Percentiles rank a stretch among this genome's conserved stretches.
Evolutionary conservation across 768 basidiomycete genomes (phyloP).

Genomic region (Rhodotorula sphaerocarpa): DNA sequence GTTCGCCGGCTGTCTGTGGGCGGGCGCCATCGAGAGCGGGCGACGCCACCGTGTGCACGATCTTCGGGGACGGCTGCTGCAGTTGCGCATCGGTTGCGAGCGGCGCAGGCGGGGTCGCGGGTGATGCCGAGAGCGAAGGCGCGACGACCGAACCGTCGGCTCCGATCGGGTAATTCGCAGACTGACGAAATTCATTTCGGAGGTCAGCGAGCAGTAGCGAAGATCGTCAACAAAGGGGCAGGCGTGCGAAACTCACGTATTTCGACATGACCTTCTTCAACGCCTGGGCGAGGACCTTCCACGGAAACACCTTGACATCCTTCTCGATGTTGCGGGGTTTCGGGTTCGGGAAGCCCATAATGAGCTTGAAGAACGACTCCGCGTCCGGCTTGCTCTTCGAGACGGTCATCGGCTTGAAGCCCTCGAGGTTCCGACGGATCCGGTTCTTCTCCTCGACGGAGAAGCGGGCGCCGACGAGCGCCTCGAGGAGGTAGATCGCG

Average conservation of each 20-base stretch:
- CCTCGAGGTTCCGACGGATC: slow-evolving; percentile 87
- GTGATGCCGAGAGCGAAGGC: not conserved
- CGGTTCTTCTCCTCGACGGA: slow-evolving; percentile 94
- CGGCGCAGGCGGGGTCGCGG: not conserved
- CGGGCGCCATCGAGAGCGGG: not conserved
- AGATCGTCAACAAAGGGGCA: not conserved
- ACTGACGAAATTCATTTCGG: not conserved
- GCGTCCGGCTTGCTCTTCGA: slow-evolving; percentile 73
- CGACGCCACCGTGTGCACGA: slow-evolving; percentile 1
- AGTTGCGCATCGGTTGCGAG: not conserved
- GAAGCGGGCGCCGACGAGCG: slow-evolving; percentile 63
- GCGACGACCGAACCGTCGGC: not conserved
- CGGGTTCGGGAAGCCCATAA: slow-evolving; percentile 90
- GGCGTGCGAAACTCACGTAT: slow-evolving; percentile 42
- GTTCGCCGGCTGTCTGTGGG: not conserved
- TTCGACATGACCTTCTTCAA: slow-evolving; percentile 49
- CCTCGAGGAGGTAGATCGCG: slow-evolving; percentile 85
- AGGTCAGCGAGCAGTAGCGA: not conserved
- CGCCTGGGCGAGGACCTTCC: slow-evolving; percentile 46
- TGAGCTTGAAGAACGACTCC: slow-evolving; percentile 82
- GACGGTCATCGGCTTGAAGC: slow-evolving; percentile 79
- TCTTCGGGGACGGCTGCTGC: not conserved
- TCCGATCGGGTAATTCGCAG: slow-evolving; percentile 24
- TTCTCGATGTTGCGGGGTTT: slow-evolving; percentile 96
- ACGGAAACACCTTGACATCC: slow-evolving; percentile 60